phyloP scores from a whole-genome alignment of 768 basidiomycete genomes.

The Lactarius sanguifluus region DNA sequence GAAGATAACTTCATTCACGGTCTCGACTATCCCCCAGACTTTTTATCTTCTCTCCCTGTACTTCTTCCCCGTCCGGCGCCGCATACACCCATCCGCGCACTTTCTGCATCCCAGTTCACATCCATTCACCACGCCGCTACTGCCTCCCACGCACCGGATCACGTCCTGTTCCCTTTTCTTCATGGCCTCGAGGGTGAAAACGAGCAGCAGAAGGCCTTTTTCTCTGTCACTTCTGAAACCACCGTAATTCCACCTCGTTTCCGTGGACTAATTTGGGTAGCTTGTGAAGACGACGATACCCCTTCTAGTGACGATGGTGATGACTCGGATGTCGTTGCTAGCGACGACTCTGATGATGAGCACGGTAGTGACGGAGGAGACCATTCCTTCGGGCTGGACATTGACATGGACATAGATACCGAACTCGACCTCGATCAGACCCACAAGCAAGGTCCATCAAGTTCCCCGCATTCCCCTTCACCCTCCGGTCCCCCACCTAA shows the following conservation, averaged over 20 bases:
- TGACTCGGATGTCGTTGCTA: constrained; percentile 33
- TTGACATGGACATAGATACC: constrained; percentile 37
- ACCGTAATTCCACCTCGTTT: constrained; percentile 39
- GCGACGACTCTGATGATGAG: constrained; percentile 34
- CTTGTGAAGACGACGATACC: constrained; percentile 63
- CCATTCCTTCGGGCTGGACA: constrained; percentile 35
- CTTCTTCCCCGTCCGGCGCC: constrained; percentile 40
- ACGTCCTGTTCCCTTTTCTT: constrained; percentile 82
- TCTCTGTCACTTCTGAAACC: constrained; percentile 42
- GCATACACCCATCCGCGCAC: constrained; percentile 43
- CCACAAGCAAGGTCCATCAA: constrained; percentile 12
- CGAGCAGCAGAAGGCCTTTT: constrained; percentile 78
- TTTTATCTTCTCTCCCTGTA: constrained; percentile 34
- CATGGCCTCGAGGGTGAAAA: constrained; percentile 86
- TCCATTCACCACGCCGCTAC: constrained; percentile 62
- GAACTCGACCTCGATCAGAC: constrained; percentile 31
- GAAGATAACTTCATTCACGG: constrained; percentile 28
- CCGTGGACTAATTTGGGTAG: constrained; percentile 82
- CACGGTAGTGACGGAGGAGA: constrained; percentile 27
- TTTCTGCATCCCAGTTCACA: constrained; percentile 52
- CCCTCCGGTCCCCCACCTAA: neutral
- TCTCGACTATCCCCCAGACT: constrained; percentile 32
- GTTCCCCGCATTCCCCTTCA: constrained; percentile 12
- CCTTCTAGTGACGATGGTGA: constrained; percentile 35
- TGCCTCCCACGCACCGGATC: constrained; percentile 73